These are phyloP conservation scores for Astrocystis sublimbata DNA, from an alignment of 495 filamentous ascomycete genomes.

Conservation along the genomic window DNA sequence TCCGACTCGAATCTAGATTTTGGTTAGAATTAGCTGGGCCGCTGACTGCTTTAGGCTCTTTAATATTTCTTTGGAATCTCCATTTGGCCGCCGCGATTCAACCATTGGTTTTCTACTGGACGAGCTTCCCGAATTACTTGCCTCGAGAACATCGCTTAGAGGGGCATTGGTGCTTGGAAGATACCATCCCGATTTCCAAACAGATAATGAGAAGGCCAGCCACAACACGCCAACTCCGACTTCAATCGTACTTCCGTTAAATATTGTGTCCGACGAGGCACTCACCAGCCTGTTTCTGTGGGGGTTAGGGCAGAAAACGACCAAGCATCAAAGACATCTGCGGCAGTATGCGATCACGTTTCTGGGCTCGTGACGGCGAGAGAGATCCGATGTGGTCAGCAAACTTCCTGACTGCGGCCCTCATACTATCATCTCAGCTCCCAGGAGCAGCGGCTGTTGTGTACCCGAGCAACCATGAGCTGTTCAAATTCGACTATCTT, in stretches of 20 bases:
- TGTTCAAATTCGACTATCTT: slow-evolving; percentile 31
- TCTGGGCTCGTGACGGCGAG: not conserved
- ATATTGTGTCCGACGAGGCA: not conserved
- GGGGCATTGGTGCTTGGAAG: not conserved
- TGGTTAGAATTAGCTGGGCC: not conserved
- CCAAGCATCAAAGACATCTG: not conserved
- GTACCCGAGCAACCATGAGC: slow-evolving; percentile 32
- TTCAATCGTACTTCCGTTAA: not conserved
- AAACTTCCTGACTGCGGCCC: not conserved
- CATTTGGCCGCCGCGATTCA: not conserved
- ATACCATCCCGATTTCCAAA: not conserved
- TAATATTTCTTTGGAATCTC: not conserved
- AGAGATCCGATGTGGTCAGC: not conserved
- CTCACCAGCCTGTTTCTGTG: not conserved
- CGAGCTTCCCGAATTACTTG: not conserved
- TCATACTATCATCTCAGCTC: slow-evolving; percentile 10
- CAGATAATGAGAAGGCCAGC: not conserved
- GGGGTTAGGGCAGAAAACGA: too few species aligned
- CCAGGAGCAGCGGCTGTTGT: slow-evolving; percentile 23
- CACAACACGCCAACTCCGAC: not conserved
- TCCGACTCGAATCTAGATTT: not conserved
- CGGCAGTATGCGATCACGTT: slow-evolving; percentile 17
- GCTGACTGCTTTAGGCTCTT: not conserved
- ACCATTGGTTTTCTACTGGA: not conserved
- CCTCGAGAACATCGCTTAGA: not conserved